These are phyloP conservation scores for Dioszegia crocea DNA, from an alignment of 768 basidiomycete species.

Conservation along the genomic window DNA sequence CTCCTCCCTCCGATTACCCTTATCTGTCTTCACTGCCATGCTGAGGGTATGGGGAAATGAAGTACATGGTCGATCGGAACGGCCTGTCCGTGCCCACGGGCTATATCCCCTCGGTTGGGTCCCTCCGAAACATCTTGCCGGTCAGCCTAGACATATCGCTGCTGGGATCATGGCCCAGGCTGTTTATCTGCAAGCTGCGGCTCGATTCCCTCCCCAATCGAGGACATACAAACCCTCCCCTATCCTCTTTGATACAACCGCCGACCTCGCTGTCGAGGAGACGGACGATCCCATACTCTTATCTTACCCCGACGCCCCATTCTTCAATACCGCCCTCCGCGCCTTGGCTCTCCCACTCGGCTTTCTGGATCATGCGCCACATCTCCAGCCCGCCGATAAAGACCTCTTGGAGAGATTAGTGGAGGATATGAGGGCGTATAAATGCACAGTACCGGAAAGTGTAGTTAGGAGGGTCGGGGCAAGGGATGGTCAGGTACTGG, in stretches of 20 bases:
- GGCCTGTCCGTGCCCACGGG: no score
- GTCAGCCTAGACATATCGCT: conserved; percentile 2
- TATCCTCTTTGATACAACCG: no score
- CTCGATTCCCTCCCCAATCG: background rate
- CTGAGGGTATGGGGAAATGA: conserved; percentile 30
- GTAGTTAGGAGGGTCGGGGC: background rate
- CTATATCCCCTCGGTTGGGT: background rate
- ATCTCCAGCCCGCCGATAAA: no score
- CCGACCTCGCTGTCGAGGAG: background rate
- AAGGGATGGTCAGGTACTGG: no score
- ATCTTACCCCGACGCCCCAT: background rate
- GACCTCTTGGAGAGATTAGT: background rate
- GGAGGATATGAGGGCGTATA: background rate
- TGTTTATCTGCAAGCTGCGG: background rate
- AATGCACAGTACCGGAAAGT: background rate
- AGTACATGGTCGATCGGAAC: background rate
- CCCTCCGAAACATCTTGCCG: background rate
- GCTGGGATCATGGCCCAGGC: background rate
- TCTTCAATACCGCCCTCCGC: background rate
- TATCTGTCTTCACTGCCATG: conserved; percentile 28
- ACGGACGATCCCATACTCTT: no score
- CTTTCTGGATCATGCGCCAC: no score
- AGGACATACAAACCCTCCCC: no score
- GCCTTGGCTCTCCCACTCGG: conserved; percentile 5
- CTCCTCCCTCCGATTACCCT: conserved; percentile 15